Base-by-base conservation (phyloP, 306 rosid species). In the Vachellia collinsii region DNA sequence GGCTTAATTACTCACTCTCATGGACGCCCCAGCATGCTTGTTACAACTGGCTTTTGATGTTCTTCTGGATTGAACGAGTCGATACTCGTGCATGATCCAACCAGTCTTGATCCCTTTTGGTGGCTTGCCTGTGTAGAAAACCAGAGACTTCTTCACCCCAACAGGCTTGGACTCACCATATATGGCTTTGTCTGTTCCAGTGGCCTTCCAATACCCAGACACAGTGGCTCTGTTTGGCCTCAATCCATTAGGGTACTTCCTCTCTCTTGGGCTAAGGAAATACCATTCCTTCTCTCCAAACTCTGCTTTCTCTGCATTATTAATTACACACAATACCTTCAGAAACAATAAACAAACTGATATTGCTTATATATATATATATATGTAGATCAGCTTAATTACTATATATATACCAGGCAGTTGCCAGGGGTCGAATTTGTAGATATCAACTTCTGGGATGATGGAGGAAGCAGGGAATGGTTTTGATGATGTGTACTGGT, bases 161-260 rank as follows among this genome's bases (percentile, higher is more conserved):
- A n/a, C n/a, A n/a, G n/a, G n/a, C n/a, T n/a, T n/a, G n/a, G n/a
- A n/a, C n/a, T 76, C 93, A 74, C 94, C 91, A 66, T 85, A 80
- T 74, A 93, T 93, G 29, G 97, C 93, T 79, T 11, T n/a, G n/a
- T n/a, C n/a, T n/a, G 98, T 94, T n/a, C 98, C 98, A 43, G 98
- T 94, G 25, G 98, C 98, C 80, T 94, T 94, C 98, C 98, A 94
- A 36, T 94, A 94, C 17, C 98, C 98, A 4, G 98, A 92, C 17
- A 88, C 92, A 0, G 97, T 84, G 56, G 98, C 98, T 72, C 98
- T 83, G 14, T 94, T 94, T 0, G 98, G 98, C 51, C 98, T 84
- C 56, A 88, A 86, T 37, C 98, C 98, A 80, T 94, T 94, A 38
- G 98, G 98, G 79, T 93, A 93, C 70, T 93, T 93, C 76, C 98